Conservation (phyloP, 2,329 filamentous ascomycete genomes). For the Fusarium transvaalense region DNA sequence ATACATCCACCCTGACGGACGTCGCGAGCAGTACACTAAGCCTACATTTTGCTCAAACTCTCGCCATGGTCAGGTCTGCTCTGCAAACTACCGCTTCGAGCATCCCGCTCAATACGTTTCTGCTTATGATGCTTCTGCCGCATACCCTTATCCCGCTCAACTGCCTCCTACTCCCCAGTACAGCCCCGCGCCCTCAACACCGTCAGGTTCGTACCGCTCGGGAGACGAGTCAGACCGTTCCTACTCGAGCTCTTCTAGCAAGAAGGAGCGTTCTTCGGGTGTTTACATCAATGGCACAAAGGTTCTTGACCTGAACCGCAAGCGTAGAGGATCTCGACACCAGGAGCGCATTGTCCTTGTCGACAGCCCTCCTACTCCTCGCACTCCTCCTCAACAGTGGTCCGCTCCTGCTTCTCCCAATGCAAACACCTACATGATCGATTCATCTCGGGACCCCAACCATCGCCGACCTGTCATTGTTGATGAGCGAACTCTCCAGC, state of each 20-base stretch:
- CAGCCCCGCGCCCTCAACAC: constrained; percentile 49
- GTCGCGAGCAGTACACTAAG: constrained; percentile 51
- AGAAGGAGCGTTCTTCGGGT: constrained; percentile 52
- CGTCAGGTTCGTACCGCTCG: constrained; percentile 52
- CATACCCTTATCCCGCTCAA: constrained; percentile 51
- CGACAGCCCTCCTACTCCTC: constrained; percentile 60
- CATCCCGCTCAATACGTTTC: constrained; percentile 56
- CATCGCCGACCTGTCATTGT: constrained; percentile 55
- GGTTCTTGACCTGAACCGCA: constrained; percentile 52
- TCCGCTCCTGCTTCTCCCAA: constrained; percentile 56
- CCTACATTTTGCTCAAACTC: constrained; percentile 56
- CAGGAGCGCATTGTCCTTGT: constrained; percentile 61
- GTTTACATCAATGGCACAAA: constrained; percentile 56
- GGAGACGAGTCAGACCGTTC: constrained; percentile 56
- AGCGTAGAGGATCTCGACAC: constrained; percentile 47
- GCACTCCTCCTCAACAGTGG: constrained; percentile 61
- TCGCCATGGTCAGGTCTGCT: constrained; percentile 58
- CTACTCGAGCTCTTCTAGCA: constrained; percentile 50
- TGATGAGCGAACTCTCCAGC: constrained; percentile 52
- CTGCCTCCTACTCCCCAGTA: constrained; percentile 59
- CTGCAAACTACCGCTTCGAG: constrained; percentile 56
- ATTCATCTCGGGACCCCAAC: constrained; percentile 43
- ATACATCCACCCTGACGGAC: constrained; percentile 62
- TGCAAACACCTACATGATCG: constrained; percentile 45
- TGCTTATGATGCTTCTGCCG: constrained; percentile 48